Conservation (phyloP, 305 asterid genomes). For the Ajuga reptans region DNA sequence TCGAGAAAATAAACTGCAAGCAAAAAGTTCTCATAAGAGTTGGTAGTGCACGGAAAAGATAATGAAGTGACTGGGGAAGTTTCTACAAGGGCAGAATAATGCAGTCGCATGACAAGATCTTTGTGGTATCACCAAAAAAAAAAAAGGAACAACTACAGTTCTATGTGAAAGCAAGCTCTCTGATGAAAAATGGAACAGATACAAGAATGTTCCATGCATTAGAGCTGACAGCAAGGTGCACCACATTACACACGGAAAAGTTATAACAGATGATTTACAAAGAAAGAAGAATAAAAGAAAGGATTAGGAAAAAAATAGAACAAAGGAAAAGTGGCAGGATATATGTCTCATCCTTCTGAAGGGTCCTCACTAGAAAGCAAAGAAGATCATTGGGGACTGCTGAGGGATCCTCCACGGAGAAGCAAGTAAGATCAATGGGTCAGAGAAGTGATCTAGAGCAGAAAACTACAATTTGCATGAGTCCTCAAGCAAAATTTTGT, state of each 20-base stretch:
- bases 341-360: not conserved
- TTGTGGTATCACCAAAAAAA: not conserved
- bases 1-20: slow-evolving; percentile 72
- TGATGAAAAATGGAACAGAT: not conserved
- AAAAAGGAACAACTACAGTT: not conserved
- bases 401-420: not conserved
- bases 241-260: not conserved
- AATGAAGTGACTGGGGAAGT: not conserved
- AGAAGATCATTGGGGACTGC: not conserved
- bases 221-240: slow-evolving; percentile 7
- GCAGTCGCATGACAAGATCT: not conserved
- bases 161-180: not conserved
- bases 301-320: not conserved
- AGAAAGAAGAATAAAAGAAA: not conserved
- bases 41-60: not conserved
- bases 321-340: not conserved
- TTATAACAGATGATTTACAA: not conserved
- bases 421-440: not conserved
- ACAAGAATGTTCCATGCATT: not conserved
- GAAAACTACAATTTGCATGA: not conserved
- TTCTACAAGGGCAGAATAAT: not conserved
- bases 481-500: not conserved
- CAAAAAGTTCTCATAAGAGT: slow-evolving; percentile 3
- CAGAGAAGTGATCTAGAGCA: not conserved
- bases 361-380: not conserved